Base-by-base conservation (phyloP, 805 yeast species). In the Kuraishia floccosa region DNA sequence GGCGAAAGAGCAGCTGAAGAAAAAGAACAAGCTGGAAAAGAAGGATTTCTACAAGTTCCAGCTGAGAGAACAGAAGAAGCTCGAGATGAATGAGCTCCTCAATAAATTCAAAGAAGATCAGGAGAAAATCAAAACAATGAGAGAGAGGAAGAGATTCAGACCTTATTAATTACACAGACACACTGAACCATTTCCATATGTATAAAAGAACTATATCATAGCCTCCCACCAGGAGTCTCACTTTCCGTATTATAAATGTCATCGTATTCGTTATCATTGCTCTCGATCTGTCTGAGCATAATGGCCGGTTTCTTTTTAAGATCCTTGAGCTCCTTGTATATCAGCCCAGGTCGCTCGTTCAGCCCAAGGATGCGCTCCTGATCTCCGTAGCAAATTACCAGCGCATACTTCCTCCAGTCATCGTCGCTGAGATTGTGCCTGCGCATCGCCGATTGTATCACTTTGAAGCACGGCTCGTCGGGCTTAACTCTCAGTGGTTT, bases 21-120 rank as follows among this genome's bases (percentile, higher is more conserved):
- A 71, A 52, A 62, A 68, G 58, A 75, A 78, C 54, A 73, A 68
- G 54, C 76, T 76, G 49, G 87, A 83, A 45, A 84, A 87, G 62
- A 67, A 70, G 41, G 97, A 93, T 57, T 91, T 91, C 63, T 91
- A 91, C 63, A 68, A 95, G 46, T 91, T 87, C 72, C 99, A 91
- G 61, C 72, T 91, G 42, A 76, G 99, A 56, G 95, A 91, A 52
- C 71, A 74, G 47, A 89, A 87, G 68, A 91, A 91, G 63, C 72
- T 68, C 39, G 95, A 89, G 54, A 85, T 91, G 83, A 83, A 84
- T 49, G 86, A 83, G 33, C 62, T 91, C 48, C 63, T 91, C 49
- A 63, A 56, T 35, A 84, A 86, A 50, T 91, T 87, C 60, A 85
- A 83, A 52, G 76, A 75, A 38, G 99, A 91, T 55, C 96, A 91